Percentiles rank a stretch among this genome's conserved stretches.
Conservation (phyloP, 2,329 filamentous ascomycete genomes). For the Xylariaceae sp. region DNA sequence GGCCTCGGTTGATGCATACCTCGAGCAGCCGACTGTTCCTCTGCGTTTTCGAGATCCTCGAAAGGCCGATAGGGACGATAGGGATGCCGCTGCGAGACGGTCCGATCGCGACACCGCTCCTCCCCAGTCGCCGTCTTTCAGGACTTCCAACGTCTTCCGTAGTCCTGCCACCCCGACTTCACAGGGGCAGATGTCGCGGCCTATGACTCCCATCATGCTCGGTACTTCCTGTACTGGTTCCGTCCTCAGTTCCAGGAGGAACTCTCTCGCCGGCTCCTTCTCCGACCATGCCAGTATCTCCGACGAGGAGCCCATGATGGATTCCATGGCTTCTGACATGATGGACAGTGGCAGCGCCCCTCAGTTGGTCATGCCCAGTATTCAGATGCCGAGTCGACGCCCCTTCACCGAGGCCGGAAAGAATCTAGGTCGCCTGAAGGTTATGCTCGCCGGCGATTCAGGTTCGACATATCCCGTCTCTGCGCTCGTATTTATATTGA, state of each 20-base stretch:
- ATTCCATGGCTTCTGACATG: slow-evolving; percentile 31
- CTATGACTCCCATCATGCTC: slow-evolving; percentile 38
- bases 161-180: slow-evolving; percentile 24
- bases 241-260: slow-evolving; percentile 41
- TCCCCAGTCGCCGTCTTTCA: slow-evolving; percentile 21
- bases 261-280: slow-evolving; percentile 42
- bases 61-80: slow-evolving; percentile 21
- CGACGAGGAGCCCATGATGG: slow-evolving; percentile 38
- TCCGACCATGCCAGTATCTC: slow-evolving; percentile 36
- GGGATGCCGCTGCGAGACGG: slow-evolving; percentile 10
- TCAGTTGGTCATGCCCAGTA: slow-evolving; percentile 96
- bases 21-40: slow-evolving; percentile 23
- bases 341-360: slow-evolving; percentile 47
- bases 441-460: slow-evolving; percentile 75
- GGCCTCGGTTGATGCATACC: slow-evolving; percentile 35
- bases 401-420: slow-evolving; percentile 87
- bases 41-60: slow-evolving; percentile 25
- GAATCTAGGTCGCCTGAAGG: slow-evolving; percentile 75
- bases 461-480: slow-evolving; percentile 39
- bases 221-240: slow-evolving; percentile 34
- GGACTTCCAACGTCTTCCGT: slow-evolving; percentile 24
- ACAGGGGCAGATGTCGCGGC: slow-evolving; percentile 29
- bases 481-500: slow-evolving; percentile 13
- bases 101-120: no score
- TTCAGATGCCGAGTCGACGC: slow-evolving; percentile 79